Base-by-base conservation (phyloP, 805 yeast genomes). In the Yamadazyma kitorensis region DNA sequence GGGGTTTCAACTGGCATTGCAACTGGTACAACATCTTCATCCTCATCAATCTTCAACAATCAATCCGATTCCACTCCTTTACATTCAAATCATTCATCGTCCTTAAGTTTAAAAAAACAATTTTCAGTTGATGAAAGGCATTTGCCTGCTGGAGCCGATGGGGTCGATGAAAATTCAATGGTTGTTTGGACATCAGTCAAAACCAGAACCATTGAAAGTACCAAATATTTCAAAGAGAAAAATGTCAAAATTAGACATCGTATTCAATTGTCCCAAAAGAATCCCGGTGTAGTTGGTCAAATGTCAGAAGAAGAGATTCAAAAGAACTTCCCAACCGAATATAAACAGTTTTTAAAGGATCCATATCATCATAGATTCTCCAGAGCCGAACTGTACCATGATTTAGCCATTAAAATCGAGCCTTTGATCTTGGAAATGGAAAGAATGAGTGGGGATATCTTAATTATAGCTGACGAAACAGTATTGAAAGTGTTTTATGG, bases 171-270 rank as follows among this genome's bases (percentile, higher is more conserved):
- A 23, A 74, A 78, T 42, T 74, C 82, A 4, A 70, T 89, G 48
- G 79, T 81, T 3, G 89, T 93, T n/a, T 91, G 98, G 96, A 88
- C 97, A 1, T 94, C 98, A 1, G 86, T 91, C 4, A 76, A 96
- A 42, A 71, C 77, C 44, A 75, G 96, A 52, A 87, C 97, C 0
- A 71, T 80, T 13, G 86, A 89, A 46, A 79, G 95, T 5, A 87
- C 91, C 0, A 70, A 72, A 35, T 77, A 72, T 37, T 86, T 91
- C 56, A 35, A 34, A 18, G 33, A 25, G 15, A 65, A 74, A 24
- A 85, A 86, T 7, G 73, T 86, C 37, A 70, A 74, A 1, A 81
- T 84, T 5, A 68, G 80, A 34, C 88, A 84, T 54, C 70, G 96
- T 40, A 78, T 88, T 19, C 94, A 88, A 55, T 66, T 93, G 51